Evolutionary conservation across 192 early-diverging fungal genomes (phyloP), one percentile per base, ranked within the genome.

Genomic region (Coemansia sp.): DNA sequence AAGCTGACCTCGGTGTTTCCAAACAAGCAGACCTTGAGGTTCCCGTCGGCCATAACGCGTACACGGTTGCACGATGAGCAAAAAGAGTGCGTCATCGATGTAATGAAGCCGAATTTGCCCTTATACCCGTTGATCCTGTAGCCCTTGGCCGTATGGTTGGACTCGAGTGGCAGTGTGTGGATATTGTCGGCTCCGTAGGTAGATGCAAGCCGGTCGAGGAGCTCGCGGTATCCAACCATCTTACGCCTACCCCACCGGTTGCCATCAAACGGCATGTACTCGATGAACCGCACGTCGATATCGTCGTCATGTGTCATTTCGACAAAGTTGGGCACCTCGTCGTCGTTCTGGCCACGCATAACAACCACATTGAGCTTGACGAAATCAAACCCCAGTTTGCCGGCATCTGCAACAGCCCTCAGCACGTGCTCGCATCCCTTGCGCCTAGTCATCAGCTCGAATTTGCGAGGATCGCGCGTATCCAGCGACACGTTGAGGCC

Each of bases 231-330:
- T 18, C 94, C 86, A 2, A 97, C 87, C 33, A 98, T 77, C 56
- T 95, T 95, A 18, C 87, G 81, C 18, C 72, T 64, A 16, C 91
- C 91, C 96, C 96, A 98, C 68, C 83, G 75, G 77, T 98, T 98
- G 12, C 95, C 96, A 74, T 94, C 95, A 82, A 98, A 98, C 0
- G 96, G 96, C 96, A 97, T 98, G 68, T 97, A 97, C 74, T 98
- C 96, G 72, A 98, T 98, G 75, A 98, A 98, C 20, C 96, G 81
- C 0, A 98, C 87, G 37, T 90, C 88, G 4, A 97, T 61, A 12
- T 86, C 78, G 18, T 86, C 82, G 49, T 92, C 84, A 34, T 88
- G 85, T 7, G 95, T 97, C 74, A 94, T 84, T 31, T 89, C 89
- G 1, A 95, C 90, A 88, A 98, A 96, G 28, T 85, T 79, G 7